Base-by-base conservation (phyloP, 495 filamentous ascomycete genomes). In the Penicillium soppii region DNA sequence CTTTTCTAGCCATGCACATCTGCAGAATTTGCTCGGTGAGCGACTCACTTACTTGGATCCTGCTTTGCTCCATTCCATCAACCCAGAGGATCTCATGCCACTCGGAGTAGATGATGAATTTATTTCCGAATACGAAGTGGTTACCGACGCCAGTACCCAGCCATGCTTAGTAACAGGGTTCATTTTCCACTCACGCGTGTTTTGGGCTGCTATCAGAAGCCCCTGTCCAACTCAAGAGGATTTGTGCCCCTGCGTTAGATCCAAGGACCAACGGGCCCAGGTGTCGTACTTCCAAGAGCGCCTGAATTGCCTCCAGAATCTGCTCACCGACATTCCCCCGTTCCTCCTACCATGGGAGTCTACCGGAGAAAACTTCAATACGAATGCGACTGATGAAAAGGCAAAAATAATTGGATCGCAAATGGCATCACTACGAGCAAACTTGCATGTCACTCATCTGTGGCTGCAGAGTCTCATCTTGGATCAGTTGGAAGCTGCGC, bases 401-500 rank as follows among this genome's bases (percentile, higher is more conserved):
- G 10, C 8, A 12, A 32, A 12, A 32, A 7, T 12, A 7, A 12
- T 12, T 7, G 3, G 13, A 33, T 54, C 46, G 5, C 46, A 56
- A n/a, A 51, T 56, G 37, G 50, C 44, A 20, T 50, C 60, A n/a
- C 57, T 63, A 50, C 50, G 60, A 19, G 53, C 50, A 5, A 63
- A 59, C 33, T 19, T 63, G 5, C 57, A 63, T 39, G 60, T 57
- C 13, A 63, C 60, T 7, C 60, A 60, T 41, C 40, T 63, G 4
- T 63, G 60, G 60, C 57, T 63, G 7, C 60, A 63, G 32, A 63
- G 57, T 33, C 47, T 63, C 6, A 48, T 60, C 5, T 35, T 63
- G 21, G 60, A 60, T 42, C 60, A 57, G 44, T 36, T 59, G 12
- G 56, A 56, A 43, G 50, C 60, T 7, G 38, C 52, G 1, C 53